These are phyloP conservation scores for sunflower (Helianthus annuus) DNA, from an alignment of 129 eudicot genomes.

Conservation along the genomic window HanXRQr2.0-SUNRISE NC_035442.2:152055589-152056088, in stretches of 20 bases:
- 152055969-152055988: too few relatives aligned
- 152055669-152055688: constrained; percentile 26
- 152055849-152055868: neutral
- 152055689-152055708: constrained; percentile 17
- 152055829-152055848: neutral
- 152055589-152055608: constrained; percentile 1
- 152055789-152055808: constrained; percentile 71
- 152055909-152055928: neutral
- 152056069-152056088: neutral
- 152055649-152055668: constrained; percentile 4
- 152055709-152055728: neutral
- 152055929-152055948: too few relatives aligned
- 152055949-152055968: too few relatives aligned
- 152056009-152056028: neutral
- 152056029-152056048: neutral
- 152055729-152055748: constrained; percentile 8
- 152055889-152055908: too few relatives aligned
- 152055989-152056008: neutral
- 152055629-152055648: constrained; percentile 34
- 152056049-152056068: neutral
- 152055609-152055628: constrained; percentile 6
- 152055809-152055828: neutral
- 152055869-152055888: neutral
- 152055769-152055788: constrained; percentile 51
- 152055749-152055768: constrained; percentile 3